phyloP scores from a whole-genome alignment of 495 filamentous ascomycete species.

The Aspergillus bertholletiae region DNA sequence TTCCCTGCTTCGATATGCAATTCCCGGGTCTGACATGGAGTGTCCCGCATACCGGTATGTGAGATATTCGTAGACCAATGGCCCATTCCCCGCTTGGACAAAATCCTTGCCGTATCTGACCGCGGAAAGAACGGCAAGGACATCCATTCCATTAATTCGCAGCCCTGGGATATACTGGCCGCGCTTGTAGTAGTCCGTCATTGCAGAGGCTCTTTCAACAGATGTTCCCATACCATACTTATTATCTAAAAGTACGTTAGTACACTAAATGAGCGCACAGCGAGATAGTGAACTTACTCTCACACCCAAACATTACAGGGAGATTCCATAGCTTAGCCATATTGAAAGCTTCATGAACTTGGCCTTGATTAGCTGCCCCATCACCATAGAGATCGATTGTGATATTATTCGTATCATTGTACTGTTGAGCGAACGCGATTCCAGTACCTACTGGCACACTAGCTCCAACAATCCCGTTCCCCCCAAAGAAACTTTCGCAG shows the following conservation, averaged over 20 bases:
- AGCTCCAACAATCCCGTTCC: conserved; percentile 92
- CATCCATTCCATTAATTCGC: conserved; percentile 95
- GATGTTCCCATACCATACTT: conserved; percentile 98
- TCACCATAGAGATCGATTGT: conserved; percentile 86
- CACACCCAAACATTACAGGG: conserved; percentile 85
- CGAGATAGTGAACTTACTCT: conserved; percentile 59
- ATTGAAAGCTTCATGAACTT: conserved; percentile 96
- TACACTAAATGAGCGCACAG: background rate
- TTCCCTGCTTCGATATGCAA: conserved; percentile 89
- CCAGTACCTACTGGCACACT: conserved; percentile 90
- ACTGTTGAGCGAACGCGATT: conserved; percentile 88
- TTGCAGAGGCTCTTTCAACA: conserved; percentile 75
- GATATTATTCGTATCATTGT: conserved; percentile 67
- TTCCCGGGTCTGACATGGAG: conserved; percentile 93
- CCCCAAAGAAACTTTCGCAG: conserved; percentile 86
- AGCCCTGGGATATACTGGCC: conserved; percentile 95
- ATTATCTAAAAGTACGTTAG: conserved; percentile 61
- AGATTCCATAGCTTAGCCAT: conserved; percentile 96
- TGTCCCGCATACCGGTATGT: conserved; percentile 95
- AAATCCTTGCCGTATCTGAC: conserved; percentile 79
- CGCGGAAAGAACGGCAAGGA: conserved; percentile 86
- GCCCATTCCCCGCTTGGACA: conserved; percentile 69
- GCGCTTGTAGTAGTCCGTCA: conserved; percentile 97
- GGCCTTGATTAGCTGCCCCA: conserved; percentile 89
- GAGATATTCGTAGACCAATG: conserved; percentile 87